These are phyloP conservation scores for Fremontodendron californicum DNA, from an alignment of 345 rosid species.

Conservation along the genomic window DNA sequence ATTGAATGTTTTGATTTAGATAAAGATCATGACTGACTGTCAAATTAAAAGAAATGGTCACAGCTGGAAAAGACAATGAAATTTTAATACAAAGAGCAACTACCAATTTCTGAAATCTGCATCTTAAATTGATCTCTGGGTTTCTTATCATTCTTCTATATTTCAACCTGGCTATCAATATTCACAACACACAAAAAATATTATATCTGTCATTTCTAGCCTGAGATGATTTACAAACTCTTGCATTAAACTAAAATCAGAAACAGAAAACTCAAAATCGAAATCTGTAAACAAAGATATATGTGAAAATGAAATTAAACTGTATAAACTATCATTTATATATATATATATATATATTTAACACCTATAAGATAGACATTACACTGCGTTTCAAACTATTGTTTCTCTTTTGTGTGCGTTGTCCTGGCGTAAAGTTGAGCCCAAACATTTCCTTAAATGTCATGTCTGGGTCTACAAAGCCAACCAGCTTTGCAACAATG, in stretches of 20 bases:
- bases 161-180: too few species aligned
- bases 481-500: constrained; percentile 61
- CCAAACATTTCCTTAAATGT: constrained; percentile 48
- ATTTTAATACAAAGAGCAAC: too few species aligned
- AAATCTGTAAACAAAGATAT: constrained; percentile 1
- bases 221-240: not conserved
- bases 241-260: constrained; percentile 4
- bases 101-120: too few species aligned
- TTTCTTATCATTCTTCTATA: too few species aligned
- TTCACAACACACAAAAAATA: too few species aligned
- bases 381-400: constrained; percentile 35
- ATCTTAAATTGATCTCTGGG: too few species aligned
- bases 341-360: not conserved
- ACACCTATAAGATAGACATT: constrained; percentile 23
- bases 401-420: constrained; percentile 26
- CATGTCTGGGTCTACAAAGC: constrained; percentile 40
- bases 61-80: too few species aligned
- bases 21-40: too few species aligned
- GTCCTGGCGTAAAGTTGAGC: constrained; percentile 35
- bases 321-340: not conserved
- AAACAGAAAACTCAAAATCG: not conserved
- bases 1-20: not conserved
- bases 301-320: not conserved
- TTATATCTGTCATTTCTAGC: not conserved
- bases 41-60: too few species aligned